Percentiles rank a stretch among this genome's conserved stretches.
Conservation (phyloP, 2,329 filamentous ascomycete species). For the Fusarium camptoceras region DNA sequence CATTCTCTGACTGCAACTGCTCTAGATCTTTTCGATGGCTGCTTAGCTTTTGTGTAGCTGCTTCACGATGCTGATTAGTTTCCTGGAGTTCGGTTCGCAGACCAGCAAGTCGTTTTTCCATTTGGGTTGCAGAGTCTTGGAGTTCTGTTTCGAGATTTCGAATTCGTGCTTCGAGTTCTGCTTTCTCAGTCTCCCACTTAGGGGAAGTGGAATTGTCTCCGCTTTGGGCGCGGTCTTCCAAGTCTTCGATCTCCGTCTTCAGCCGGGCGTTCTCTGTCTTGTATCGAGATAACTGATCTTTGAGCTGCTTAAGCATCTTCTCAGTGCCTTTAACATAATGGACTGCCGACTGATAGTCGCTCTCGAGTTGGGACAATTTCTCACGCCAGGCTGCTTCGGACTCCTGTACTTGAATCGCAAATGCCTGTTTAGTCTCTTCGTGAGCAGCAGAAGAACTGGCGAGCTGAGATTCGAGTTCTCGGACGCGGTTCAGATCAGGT, state of each 20-base stretch:
- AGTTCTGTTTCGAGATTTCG: constrained; percentile 76
- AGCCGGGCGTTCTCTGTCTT: constrained; percentile 87
- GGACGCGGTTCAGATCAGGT: constrained; percentile 81
- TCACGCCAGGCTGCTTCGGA: constrained; percentile 91
- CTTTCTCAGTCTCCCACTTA: constrained; percentile 82
- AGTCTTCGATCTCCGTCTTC: constrained; percentile 81
- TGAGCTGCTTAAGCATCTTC: constrained; percentile 99
- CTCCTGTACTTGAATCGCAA: constrained; percentile 84
- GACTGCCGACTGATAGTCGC: constrained; percentile 96
- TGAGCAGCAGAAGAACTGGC: constrained; percentile 81
- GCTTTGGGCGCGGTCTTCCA: constrained; percentile 65
- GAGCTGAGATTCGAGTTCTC: constrained; percentile 90
- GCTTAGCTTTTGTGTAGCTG: constrained; percentile 68
- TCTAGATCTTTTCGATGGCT: constrained; percentile 76
- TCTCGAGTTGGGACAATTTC: constrained; percentile 92
- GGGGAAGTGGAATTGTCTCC: constrained; percentile 58
- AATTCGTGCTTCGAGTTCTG: constrained; percentile 75
- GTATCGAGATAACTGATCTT: constrained; percentile 93
- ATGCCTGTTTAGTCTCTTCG: constrained; percentile 83
- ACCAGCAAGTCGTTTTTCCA: constrained; percentile 77
- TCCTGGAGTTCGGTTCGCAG: constrained; percentile 77
- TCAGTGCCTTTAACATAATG: constrained; percentile 99
- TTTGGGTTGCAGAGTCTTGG: constrained; percentile 69
- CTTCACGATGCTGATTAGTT: constrained; percentile 73
- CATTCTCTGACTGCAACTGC: constrained; percentile 84